These are phyloP conservation scores for Malus hybrid DNA, from an alignment of 331 rosid species.

Conservation along the genomic window DNA sequence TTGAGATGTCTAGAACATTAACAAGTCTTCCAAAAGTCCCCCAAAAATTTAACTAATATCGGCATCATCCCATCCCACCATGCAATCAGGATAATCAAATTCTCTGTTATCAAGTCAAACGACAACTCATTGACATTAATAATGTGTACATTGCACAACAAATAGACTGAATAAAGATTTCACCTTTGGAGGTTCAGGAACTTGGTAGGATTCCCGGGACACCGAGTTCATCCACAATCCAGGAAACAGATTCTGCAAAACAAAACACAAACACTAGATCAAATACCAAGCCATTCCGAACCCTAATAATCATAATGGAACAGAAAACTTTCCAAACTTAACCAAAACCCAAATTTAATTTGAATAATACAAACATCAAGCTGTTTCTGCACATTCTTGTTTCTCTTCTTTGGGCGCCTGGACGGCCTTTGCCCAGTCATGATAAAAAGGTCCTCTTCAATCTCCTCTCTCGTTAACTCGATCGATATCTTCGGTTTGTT, in stretches of 20 bases:
- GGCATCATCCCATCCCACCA: conserved; percentile 2
- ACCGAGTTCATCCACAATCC: conserved; percentile 1
- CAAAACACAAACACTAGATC: background rate
- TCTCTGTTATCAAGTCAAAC: conserved; percentile 7
- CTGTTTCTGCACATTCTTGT: conserved; percentile 23
- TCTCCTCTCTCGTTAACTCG: conserved; percentile 30
- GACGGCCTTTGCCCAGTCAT: conserved; percentile 37
- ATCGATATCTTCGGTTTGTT: conserved; percentile 11
- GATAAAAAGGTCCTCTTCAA: conserved; percentile 40
- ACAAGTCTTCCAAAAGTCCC: conserved; percentile 11
- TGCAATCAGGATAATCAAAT: conserved; percentile 20
- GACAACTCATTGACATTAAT: background rate
- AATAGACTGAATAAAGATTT: background rate
- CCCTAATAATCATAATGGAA: background rate
- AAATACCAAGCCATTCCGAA: background rate
- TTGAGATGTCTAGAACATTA: background rate
- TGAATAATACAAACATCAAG: conserved; percentile 29
- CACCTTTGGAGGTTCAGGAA: conserved; percentile 10
- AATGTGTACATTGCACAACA: background rate
- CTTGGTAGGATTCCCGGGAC: background rate
- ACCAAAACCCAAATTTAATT: background rate
- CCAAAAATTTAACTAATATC: background rate
- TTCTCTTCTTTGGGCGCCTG: conserved; percentile 33
- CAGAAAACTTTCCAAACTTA: background rate
- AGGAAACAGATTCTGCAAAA: conserved; percentile 28